Conservation (phyloP, 139 green algal genomes). For the Edaphochlamys debaryana region DNA sequence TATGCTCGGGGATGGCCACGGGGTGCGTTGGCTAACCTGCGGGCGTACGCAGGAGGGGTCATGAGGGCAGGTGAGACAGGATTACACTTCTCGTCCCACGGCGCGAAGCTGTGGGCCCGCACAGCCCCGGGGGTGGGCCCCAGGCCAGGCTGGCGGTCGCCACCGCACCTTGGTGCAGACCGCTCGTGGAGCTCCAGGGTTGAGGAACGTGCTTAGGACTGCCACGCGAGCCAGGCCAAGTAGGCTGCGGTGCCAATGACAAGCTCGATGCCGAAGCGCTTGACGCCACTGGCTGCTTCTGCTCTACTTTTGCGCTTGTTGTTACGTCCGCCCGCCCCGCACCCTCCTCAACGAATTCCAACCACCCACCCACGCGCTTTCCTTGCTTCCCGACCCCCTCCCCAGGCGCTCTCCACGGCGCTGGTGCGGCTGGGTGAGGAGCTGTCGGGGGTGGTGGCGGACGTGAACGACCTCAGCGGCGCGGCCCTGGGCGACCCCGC, state of each 20-base stretch:
- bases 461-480: constrained; percentile 69
- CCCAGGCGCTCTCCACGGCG: constrained; percentile 35
- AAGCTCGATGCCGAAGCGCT: constrained; percentile 7
- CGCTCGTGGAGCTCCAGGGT: too few relatives aligned
- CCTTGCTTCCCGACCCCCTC: background rate
- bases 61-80: too few relatives aligned
- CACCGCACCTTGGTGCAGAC: too few relatives aligned
- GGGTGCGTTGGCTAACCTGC: too few relatives aligned
- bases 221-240: background rate
- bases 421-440: constrained; percentile 68
- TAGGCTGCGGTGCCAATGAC: constrained; percentile 1
- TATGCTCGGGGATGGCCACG: too few relatives aligned
- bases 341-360: too few relatives aligned
- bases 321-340: constrained; percentile 35
- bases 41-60: too few relatives aligned
- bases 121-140: too few relatives aligned
- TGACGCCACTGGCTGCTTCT: background rate
- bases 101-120: too few relatives aligned
- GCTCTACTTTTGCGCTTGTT: background rate
- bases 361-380: background rate
- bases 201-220: too few relatives aligned
- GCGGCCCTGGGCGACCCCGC: constrained; percentile 62
- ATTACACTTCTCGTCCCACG: too few relatives aligned
- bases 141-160: too few relatives aligned
- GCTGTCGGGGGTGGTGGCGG: constrained; percentile 56